Conservation (phyloP, 2,329 filamentous ascomycete species). For the Penicillium sp. region DNA sequence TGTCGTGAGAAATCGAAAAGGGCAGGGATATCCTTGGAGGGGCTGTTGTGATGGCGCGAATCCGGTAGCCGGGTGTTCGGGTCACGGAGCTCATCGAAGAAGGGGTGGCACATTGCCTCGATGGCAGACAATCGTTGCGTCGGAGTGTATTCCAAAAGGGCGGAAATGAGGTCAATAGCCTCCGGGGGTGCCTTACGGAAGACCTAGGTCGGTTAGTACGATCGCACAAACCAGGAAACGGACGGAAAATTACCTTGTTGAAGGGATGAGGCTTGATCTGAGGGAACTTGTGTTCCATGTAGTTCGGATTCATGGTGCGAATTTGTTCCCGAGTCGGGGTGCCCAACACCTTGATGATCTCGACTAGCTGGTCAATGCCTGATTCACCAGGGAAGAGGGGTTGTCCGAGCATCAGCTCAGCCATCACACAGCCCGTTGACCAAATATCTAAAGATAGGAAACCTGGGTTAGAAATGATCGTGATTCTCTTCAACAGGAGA, state of each 20-base stretch:
- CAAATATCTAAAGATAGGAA: constrained; percentile 71
- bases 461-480: not conserved
- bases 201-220: constrained; percentile 53
- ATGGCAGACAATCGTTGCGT: constrained; percentile 91
- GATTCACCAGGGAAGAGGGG: constrained; percentile 97
- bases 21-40: constrained; percentile 74
- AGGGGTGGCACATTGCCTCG: constrained; percentile 96
- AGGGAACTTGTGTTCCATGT: constrained; percentile 99
- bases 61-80: constrained; percentile 88
- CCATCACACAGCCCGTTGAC: constrained; percentile 99
- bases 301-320: constrained; percentile 99
- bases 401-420: constrained; percentile 96
- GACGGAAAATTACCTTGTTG: constrained; percentile 64
- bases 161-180: constrained; percentile 91
- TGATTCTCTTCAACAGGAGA: not conserved
- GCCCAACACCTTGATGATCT: constrained; percentile 98
- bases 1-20: constrained; percentile 94
- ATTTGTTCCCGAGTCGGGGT: constrained; percentile 97
- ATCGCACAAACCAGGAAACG: not conserved
- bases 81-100: constrained; percentile 95
- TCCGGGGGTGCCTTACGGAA: constrained; percentile 93
- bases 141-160: constrained; percentile 92
- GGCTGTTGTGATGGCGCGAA: constrained; percentile 80
- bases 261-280: constrained; percentile 99
- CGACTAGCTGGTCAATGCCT: constrained; percentile 95